These are phyloP conservation scores for Trichocomaceae sp. DNA, from an alignment of 2,329 filamentous ascomycete species.

Conservation along the genomic window DNA sequence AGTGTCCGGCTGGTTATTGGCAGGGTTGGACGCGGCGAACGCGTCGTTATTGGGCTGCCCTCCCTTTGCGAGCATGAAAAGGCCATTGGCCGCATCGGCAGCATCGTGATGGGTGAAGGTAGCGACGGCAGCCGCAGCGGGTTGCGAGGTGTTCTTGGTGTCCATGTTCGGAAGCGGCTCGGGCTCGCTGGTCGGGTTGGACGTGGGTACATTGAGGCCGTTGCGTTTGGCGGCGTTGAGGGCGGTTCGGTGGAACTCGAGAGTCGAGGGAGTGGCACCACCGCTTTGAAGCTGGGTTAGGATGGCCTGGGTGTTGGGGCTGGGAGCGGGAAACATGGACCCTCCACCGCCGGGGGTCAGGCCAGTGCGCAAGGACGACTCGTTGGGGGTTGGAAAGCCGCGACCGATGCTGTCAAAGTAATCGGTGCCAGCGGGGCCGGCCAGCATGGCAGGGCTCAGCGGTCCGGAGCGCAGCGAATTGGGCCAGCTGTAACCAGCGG, in stretches of 20 bases:
- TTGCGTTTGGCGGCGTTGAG: constrained; percentile 66
- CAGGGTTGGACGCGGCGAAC: constrained; percentile 44
- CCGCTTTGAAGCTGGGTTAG: constrained; percentile 73
- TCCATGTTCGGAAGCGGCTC: constrained; percentile 15
- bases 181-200: constrained; percentile 36
- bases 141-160: constrained; percentile 39
- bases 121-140: constrained; percentile 49
- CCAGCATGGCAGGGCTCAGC: constrained; percentile 93
- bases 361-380: constrained; percentile 85
- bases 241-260: constrained; percentile 93
- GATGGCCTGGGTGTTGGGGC: constrained; percentile 76
- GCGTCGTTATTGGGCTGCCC: constrained; percentile 53
- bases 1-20: constrained; percentile 26
- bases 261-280: constrained; percentile 77
- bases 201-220: constrained; percentile 39
- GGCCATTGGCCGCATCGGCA: constrained; percentile 88
- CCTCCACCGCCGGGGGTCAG: constrained; percentile 90
- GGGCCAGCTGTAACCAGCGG: constrained; percentile 68
- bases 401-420: constrained; percentile 84
- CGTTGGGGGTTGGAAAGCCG: constrained; percentile 90
- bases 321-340: constrained; percentile 93
- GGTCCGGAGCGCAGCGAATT: constrained; percentile 87
- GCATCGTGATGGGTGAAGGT: constrained; percentile 80
- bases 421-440: constrained; percentile 66
- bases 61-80: constrained; percentile 76